Evolutionary conservation across 1,139 yeast species (phyloP).

Genomic region (Kluyveromyces sp.): DNA sequence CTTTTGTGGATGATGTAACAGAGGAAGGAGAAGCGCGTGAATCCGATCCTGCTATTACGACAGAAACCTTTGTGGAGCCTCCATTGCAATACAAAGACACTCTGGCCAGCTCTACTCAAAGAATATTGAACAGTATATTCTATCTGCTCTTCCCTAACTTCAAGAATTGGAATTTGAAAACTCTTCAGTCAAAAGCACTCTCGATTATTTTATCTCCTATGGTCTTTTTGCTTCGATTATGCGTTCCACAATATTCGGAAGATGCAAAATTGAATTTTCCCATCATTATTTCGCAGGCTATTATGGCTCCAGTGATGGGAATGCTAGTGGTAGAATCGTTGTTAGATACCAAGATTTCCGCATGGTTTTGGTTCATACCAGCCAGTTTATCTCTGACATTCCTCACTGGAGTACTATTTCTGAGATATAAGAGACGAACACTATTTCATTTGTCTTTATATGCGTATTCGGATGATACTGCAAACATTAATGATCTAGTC

Average conservation of each 20-base stretch:
- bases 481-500: background rate
- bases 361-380: constrained; percentile 13
- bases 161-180: constrained; percentile 18
- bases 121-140: constrained; percentile 10
- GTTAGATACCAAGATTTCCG: constrained; percentile 8
- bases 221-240: constrained; percentile 21
- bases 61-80: constrained; percentile 2
- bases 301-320: constrained; percentile 19
- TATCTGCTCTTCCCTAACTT: constrained; percentile 24
- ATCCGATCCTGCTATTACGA: background rate
- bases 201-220: constrained; percentile 25
- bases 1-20: constrained; percentile 22
- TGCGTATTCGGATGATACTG: constrained; percentile 7
- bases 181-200: constrained; percentile 16
- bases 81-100: constrained; percentile 4
- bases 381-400: constrained; percentile 2
- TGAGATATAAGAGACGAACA: constrained; percentile 10
- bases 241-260: constrained; percentile 22
- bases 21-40: background rate
- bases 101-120: constrained; percentile 5
- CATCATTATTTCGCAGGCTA: constrained; percentile 18
- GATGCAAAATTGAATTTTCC: constrained; percentile 7
- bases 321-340: constrained; percentile 15
- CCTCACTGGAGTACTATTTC: constrained; percentile 5
- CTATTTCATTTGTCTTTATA: constrained; percentile 18